Conservation (phyloP, 2,329 filamentous ascomycete genomes). For the Tolypocladium album region DNA sequence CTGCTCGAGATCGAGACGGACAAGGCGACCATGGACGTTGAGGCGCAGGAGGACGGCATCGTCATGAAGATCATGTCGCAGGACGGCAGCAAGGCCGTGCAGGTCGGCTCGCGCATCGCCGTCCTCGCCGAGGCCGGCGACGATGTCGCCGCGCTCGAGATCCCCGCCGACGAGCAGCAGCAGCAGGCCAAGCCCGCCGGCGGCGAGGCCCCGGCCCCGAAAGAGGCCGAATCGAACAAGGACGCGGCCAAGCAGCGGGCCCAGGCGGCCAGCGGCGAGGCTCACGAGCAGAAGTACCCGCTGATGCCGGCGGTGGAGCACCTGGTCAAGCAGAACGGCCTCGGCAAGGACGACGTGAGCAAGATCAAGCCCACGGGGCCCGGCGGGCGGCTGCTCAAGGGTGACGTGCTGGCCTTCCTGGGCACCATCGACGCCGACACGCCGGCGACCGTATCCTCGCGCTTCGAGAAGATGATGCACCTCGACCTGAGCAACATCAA, state of each 20-base stretch:
- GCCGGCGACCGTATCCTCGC: slow-evolving; percentile 58
- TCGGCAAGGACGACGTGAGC: slow-evolving; percentile 64
- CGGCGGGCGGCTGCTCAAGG: slow-evolving; percentile 81
- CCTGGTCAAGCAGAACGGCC: slow-evolving; percentile 67
- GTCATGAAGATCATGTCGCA: slow-evolving; percentile 70
- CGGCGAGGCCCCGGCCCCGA: background rate
- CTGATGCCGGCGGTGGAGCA: slow-evolving; percentile 75
- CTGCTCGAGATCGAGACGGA: slow-evolving; percentile 89
- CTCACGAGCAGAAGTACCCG: slow-evolving; percentile 57
- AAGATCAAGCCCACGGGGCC: slow-evolving; percentile 85
- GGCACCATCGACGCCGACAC: slow-evolving; percentile 65
- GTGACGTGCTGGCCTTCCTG: slow-evolving; percentile 84
- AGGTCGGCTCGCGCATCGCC: slow-evolving; percentile 72
- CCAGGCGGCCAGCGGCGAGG: slow-evolving; percentile 32
- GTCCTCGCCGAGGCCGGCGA: slow-evolving; percentile 75
- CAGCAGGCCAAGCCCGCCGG: slow-evolving; percentile 26
- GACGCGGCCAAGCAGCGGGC: slow-evolving; percentile 39
- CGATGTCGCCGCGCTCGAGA: slow-evolving; percentile 62
- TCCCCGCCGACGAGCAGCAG: slow-evolving; percentile 54
- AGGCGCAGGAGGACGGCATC: slow-evolving; percentile 82
- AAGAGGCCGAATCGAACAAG: slow-evolving; percentile 18
- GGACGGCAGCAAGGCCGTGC: slow-evolving; percentile 65
- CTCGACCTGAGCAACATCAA: slow-evolving; percentile 96
- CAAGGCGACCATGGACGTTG: slow-evolving; percentile 91
- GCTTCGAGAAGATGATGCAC: slow-evolving; percentile 65